Evolutionary conservation across 495 filamentous ascomycete species (phyloP), one percentile per base, ranked within the genome.

Genomic region (Achaetomiella virescens): DNA sequence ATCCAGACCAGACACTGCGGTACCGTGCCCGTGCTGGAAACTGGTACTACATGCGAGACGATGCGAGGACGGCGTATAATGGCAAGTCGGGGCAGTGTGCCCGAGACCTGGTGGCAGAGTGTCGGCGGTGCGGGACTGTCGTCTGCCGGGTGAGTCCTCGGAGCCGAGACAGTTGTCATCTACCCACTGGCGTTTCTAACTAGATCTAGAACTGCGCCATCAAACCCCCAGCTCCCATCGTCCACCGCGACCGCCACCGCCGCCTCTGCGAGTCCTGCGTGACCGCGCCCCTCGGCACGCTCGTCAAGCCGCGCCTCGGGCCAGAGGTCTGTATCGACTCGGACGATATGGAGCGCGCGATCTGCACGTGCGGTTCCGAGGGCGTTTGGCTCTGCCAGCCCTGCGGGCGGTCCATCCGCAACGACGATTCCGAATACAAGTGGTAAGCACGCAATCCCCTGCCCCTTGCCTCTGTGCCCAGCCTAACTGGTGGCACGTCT

Each of bases 101-200:
- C 36, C 75, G 88, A 31, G 91, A 96, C 68, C 78, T 93, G 82
- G 91, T 96, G 4, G 79, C 73, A 15, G 87, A 85, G 59, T 96
- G 91, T 70, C 82, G 88, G 21, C 77, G 84, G 25, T 96, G 91
- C 69, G 82, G 79, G 7, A 85, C 72, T 46, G 74, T 87, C 14
- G 84, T 93, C 12, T 96, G 91, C 64, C 78, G 91, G 64, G 90
- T 95, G 74, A 69, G 82, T 59, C 17, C 8, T 4, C 0, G 0
- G 17, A 6, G 5, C 45, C 41, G 14, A 24, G 22, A 36, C 18
- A n/a, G 9, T 31, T 1, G 6, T 4, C 24, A 2, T 10, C 37
- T 48, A 8, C 20, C 20, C 17, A 1, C 27, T 14, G 12, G 10
- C n/a, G n/a, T n/a, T n/a, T n/a, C 25, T 55, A 17, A 49, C 14